These are phyloP conservation scores for Protomyces arabidopsidicola DNA, from an alignment of 1,139 yeast genomes.

Conservation along the genomic window DNA sequence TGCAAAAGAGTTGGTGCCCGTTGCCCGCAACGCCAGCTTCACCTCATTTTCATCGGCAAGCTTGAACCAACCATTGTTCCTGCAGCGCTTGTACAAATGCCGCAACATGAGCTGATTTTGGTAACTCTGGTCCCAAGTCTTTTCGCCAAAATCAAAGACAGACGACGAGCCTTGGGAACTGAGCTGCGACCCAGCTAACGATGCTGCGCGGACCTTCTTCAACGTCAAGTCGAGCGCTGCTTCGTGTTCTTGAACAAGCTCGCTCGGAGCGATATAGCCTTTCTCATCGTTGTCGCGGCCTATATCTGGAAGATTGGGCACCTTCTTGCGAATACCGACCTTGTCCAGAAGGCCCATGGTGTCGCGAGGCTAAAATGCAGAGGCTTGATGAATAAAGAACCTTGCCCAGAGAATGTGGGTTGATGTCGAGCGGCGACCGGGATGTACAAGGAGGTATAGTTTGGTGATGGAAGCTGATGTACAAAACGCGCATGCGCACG, in stretches of 20 bases:
- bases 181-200: neutral
- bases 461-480: too few relatives aligned
- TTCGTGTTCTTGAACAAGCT: conserved; percentile 18
- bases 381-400: too few relatives aligned
- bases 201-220: neutral
- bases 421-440: too few relatives aligned
- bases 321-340: conserved; percentile 17
- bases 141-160: conserved; percentile 20
- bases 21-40: conserved; percentile 29
- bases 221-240: conserved; percentile 17
- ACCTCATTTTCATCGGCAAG: conserved; percentile 24
- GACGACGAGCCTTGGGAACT: conserved; percentile 8
- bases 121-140: conserved; percentile 25
- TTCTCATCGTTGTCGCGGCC: conserved; percentile 2
- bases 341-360: conserved; percentile 21
- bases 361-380: neutral
- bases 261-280: conserved; percentile 10
- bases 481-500: too few relatives aligned
- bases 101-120: conserved; percentile 32
- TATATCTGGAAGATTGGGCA: conserved; percentile 5
- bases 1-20: conserved; percentile 11
- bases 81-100: conserved; percentile 30
- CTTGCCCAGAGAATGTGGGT: too few relatives aligned
- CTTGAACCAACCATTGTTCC: conserved; percentile 32
- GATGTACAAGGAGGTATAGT: too few relatives aligned